phyloP scores from a whole-genome alignment of 106 monocot genomes.

The Dioscorea alata region DNA sequence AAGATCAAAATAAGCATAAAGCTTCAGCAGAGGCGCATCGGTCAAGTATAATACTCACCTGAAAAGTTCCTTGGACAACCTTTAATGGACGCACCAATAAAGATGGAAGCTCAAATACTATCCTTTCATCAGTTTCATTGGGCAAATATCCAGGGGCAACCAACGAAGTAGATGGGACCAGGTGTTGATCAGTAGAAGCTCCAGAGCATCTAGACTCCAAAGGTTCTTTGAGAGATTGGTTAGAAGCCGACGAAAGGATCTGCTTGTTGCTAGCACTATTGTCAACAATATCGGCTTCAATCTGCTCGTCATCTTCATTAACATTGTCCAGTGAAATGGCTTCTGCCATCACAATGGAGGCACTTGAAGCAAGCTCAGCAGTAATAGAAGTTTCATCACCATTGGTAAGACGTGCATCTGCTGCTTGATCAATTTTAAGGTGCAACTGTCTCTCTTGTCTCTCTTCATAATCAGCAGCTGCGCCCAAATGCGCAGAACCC shows the following conservation, averaged over 20 bases:
- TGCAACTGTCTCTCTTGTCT: conserved; percentile 14
- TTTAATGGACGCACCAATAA: conserved; percentile 82
- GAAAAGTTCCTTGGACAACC: conserved; percentile 80
- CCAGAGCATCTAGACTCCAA: conserved; percentile 26
- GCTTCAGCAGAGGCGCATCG: too few relatives aligned
- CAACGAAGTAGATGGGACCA: conserved; percentile 35
- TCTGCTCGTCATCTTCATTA: conserved; percentile 52
- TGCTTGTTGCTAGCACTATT: conserved; percentile 24
- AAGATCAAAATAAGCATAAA: too few relatives aligned
- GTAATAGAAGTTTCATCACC: conserved; percentile 32
- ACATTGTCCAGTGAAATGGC: conserved; percentile 61
- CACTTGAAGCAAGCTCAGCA: conserved; percentile 29
- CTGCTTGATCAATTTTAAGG: conserved; percentile 18
- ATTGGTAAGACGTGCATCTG: conserved; percentile 18
- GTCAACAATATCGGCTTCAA: conserved; percentile 25
- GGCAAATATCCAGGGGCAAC: conserved; percentile 58
- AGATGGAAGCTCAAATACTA: conserved; percentile 79
- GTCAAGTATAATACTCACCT: conserved; percentile 43
- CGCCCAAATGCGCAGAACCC: conserved; percentile 60
- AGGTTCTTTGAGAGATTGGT: conserved; percentile 28
- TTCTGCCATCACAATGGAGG: conserved; percentile 51
- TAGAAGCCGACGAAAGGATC: conserved; percentile 16
- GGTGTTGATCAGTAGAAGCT: conserved; percentile 43
- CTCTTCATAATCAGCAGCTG: conserved; percentile 71
- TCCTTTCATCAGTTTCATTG: conserved; percentile 85